Base-by-base conservation (phyloP, 2,329 filamentous ascomycete genomes). In the Helotiales sp. region DNA sequence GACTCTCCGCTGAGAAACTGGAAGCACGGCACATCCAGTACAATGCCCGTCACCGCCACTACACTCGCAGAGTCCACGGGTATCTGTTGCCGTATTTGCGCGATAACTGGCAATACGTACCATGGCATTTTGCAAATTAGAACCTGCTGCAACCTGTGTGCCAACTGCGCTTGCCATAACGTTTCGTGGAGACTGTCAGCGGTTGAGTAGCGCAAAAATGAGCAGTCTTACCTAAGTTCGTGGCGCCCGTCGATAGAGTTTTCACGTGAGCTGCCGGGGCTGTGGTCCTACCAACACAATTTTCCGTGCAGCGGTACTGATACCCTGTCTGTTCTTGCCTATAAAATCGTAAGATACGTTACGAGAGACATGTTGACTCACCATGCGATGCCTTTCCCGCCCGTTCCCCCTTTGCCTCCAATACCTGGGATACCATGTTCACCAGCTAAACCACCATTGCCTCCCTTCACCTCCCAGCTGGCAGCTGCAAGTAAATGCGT, bases 351-450 rank as follows among this genome's bases (percentile, higher is more conserved):
- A 53, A n/a, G 19, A 53, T 24, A 34, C 24, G 42, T 31, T 12
- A 47, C 13, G 17, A 30, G 36, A 8, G 22, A 24, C 17, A 13
- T 34, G 3, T 22, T 2, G 29, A 42, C 42, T 47, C 25, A 54
- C 59, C 59, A 61, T 4, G 47, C 34, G 22, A 42, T n/a, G n/a
- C 52, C 36, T 42, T 53, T n/a, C 15, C 59, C 59, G 15, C 55
- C 55, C 13, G 47, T 44, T 5, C 59, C 59, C n/a, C 59, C 59
- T 31, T 46, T 52, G 13, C 59, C 59, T 40, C 59, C 59, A n/a
- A 34, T n/a, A 4, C 59, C 59, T 17, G 48, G 48, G 13, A 7
- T 38, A 12, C 55, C 59, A 31, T 61, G 59, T 13, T 46, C 30
- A 13, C 59, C 55, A 40, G 47, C 5, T 5, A 10, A 24, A 2